Evolutionary conservation across 495 filamentous ascomycete genomes (phyloP), one percentile per base, ranked within the genome.

Genomic region (Neurospora sp.): DNA sequence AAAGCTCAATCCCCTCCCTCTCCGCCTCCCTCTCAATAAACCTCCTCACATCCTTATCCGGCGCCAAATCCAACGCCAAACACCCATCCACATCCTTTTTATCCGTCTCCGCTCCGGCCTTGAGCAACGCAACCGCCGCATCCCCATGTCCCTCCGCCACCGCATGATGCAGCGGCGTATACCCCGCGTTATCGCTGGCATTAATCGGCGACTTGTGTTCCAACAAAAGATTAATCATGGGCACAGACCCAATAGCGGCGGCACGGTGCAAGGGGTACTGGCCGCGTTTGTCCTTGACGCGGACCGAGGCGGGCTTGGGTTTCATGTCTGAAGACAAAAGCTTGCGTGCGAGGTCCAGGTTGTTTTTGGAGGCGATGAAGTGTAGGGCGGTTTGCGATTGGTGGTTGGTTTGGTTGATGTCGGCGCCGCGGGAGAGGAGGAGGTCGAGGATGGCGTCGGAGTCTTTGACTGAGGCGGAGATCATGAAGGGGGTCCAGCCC

Each of bases 401-500:
- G 61, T 48, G 20, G 40, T 46, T 16, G n/a, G 59, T 74, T 46
- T 87, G 81, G 78, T 91, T 93, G 5, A 95, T 91, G 74, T 97
- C 94, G 3, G 94, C 94, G 39, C 87, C 93, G 77, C 91, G 93
- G n/a, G 84, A 80, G 0, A 99, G 85, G 4, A 98, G 86, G 6
- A 97, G 80, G 39, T 94, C 89, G 14, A 97, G 86, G 7, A 92
- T 76, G 3, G 84, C 84, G 38, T 93, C 92, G 37, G 83, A 87
- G 70, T 92, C 91, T 75, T 90, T 90, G 42, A 97, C 85, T 73
- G 91, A 94, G 11, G 91, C 87, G 11, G 95, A 92, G 70, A 98
- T 97, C 94, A 98, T 98, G 35, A 98, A 85, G 1, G 93, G 91
- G 12, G 95, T 96, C 96, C 96, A 99, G 70, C 95, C 94, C 10